Evolutionary conservation across 768 basidiomycete genomes (phyloP), one percentile per base, ranked within the genome.

Genomic region (Fomitopsis pulvina): DNA sequence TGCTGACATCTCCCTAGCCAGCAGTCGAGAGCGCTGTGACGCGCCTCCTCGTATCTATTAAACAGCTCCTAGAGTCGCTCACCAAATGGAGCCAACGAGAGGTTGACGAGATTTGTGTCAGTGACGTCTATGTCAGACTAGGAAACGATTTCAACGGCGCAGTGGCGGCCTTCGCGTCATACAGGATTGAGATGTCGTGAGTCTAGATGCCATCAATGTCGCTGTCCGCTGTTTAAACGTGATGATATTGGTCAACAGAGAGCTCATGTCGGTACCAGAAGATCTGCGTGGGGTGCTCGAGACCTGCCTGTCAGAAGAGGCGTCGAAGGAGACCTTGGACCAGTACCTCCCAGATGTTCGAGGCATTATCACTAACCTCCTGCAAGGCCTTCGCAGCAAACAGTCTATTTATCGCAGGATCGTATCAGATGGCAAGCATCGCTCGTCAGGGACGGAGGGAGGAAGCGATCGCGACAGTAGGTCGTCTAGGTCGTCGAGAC

Each of bases 101-200:
- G 59, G 76, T 87, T 59, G 74, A 81, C 50, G 92, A 95, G 63
- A 70, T 67, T 38, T 75, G 88, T 57, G 92, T 99, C 63, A 96
- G 93, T 75, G 92, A 97, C 66, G 89, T 96, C 47, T 99, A 99
- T 67, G 96, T 99, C 47, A 81, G 83, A 48, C 75, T 99, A 21
- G 96, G 96, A 21, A 97, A 98, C 67, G 94, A 96, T 63, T 98
- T 99, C 74, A 97, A 97, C 63, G 79, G 81, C 14, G 93, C 93
- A 9, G 90, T 94, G 32, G 80, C 85, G 47, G 92, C 93, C 1
- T 99, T 99, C 64, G 77, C 78, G 2, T 72, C 77, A 11, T 92
- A 85, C 57, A 82, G 84, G 53, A 94, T 99, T 51, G 81, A 87
- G 53, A 97, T 98, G 87, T 73, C 76, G 95, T 97, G 67, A 66